phyloP scores from a whole-genome alignment of 1,139 yeast species.

The Candida neerlandica region DNA sequence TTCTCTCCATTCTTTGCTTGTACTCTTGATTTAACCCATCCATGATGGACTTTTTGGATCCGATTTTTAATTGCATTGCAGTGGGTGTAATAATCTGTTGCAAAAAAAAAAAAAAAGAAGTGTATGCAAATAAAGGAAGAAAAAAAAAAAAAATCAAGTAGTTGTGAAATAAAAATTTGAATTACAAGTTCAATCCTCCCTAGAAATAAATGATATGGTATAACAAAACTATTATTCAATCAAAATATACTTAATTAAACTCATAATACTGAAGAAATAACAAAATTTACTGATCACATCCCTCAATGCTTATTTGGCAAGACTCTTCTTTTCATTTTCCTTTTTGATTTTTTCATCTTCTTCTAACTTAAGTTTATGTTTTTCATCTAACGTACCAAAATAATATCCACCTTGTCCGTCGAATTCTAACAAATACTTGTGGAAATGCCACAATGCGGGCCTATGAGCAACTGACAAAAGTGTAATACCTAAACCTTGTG shows the following conservation, averaged over 20 bases:
- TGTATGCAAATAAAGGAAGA: neutral
- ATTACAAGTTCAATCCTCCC: too few species aligned
- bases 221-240: neutral
- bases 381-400: conserved; percentile 71
- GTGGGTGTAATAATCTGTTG: neutral
- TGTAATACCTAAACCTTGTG: conserved; percentile 78
- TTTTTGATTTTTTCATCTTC: conserved; percentile 54
- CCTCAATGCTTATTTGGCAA: neutral
- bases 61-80: neutral
- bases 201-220: neutral
- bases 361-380: conserved; percentile 65
- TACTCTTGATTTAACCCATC: neutral
- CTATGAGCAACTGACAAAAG: conserved; percentile 90
- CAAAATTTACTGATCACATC: neutral
- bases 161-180: neutral
- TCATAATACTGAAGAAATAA: too few species aligned
- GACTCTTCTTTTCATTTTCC: conserved; percentile 37
- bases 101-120: neutral
- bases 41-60: neutral
- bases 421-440: conserved; percentile 76
- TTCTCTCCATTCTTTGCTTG: conserved; percentile 5
- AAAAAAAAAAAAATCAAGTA: neutral
- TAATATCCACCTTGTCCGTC: conserved; percentile 81
- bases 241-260: too few species aligned
- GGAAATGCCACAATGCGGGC: conserved; percentile 92